Percentiles rank a stretch among this genome's conserved stretches.
Evolutionary conservation across 129 eudicot genomes (phyloP).

Genomic region (Kitagawia praeruptora): DNA sequence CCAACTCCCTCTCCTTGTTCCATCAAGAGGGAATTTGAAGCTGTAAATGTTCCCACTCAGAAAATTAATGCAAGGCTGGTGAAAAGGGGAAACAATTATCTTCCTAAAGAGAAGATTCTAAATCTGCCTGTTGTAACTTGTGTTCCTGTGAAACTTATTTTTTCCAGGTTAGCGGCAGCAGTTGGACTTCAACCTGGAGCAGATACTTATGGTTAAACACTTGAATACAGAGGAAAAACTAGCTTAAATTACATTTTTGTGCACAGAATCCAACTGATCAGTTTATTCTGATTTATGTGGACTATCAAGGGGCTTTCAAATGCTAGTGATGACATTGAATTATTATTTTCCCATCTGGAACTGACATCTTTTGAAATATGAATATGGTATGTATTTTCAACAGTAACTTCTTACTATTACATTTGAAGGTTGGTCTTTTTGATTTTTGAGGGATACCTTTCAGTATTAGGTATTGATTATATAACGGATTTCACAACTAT

Average conservation of each 20-base stretch:
- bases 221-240: neutral
- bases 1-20: neutral
- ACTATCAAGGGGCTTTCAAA: neutral
- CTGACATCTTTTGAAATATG: neutral
- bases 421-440: neutral
- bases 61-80: neutral
- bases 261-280: neutral
- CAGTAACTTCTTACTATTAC: neutral
- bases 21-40: neutral
- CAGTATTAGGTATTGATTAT: neutral
- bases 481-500: neutral
- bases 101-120: neutral
- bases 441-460: neutral
- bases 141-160: conserved; percentile 25
- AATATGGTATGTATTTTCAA: neutral
- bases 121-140: conserved; percentile 6
- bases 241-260: neutral
- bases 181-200: conserved; percentile 15
- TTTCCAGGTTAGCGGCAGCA: conserved; percentile 23
- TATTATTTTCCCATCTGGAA: neutral
- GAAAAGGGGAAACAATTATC: neutral
- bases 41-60: neutral
- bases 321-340: neutral
- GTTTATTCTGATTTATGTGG: neutral
- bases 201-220: neutral